Base-by-base conservation (phyloP, 2,329 filamentous ascomycete genomes). In the Ilyonectria robusta region DNA sequence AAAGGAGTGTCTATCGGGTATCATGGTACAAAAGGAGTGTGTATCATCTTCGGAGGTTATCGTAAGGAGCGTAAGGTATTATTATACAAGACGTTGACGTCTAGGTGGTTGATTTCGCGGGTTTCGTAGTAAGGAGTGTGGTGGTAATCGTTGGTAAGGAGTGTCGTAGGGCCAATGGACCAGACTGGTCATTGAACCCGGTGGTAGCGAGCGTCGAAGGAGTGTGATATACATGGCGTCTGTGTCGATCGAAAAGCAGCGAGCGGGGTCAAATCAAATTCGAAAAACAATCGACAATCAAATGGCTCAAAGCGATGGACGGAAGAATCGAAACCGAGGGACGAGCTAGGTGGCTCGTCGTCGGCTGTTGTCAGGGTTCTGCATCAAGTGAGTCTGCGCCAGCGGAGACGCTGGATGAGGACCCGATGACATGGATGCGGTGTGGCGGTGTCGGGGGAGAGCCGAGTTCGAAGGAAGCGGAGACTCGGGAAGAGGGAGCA, bases 401-500 rank as follows among this genome's bases (percentile, higher is more conserved):
- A 81, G 75, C 50, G 80, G 79, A 55, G 80, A 81, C 15, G 77
- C 74, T 67, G 79, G 72, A 75, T 82, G 76, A 71, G 78, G 73
- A 42, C 70, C 73, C 51, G 79, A 78, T 70, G 82, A 77, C 70
- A 78, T 64, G 59, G 81, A 78, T 66, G 78, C 68, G 61, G 78
- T 79, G 72, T 78, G 77, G 71, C 82, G 77, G 75, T 85, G 82
- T 74, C 82, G 80, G 60, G 79, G 78, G 67, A 79, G 75, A 31
- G 77, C 71, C 60, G 76, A 73, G 66, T 75, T 77, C 61, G 77
- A 78, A 23, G 81, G 75, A 42, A 82, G 69, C 13, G 83, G 83
- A 47, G 84, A 85, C 73, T 85, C 84, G 63, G 84, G 83, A 23
- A 82, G 78, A 33, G 83, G 82, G 63, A 84, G 80, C 81, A 82